Conservation (phyloP, 345 rosid genomes). For the Linum tenue region DNA sequence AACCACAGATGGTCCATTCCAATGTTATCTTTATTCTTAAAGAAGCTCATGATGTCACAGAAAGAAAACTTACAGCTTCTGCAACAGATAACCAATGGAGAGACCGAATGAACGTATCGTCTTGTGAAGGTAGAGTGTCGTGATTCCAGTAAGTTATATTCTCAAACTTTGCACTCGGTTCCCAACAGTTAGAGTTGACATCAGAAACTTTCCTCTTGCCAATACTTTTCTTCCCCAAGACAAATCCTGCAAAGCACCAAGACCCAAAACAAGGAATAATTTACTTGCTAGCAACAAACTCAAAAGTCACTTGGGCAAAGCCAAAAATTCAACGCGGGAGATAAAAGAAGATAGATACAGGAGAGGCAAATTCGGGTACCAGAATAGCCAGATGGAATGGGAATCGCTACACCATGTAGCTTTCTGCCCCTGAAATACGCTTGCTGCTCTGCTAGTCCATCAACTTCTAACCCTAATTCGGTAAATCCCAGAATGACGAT, state of each 20-base stretch:
- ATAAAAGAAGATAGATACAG: not conserved
- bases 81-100: slow-evolving; percentile 69
- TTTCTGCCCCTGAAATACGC: slow-evolving; percentile 85
- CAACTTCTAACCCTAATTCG: slow-evolving; percentile 43
- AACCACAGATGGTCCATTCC: not conserved
- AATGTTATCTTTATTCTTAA: no score
- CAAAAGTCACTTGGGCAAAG: not conserved
- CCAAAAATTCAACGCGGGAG: no score
- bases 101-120: slow-evolving; percentile 61
- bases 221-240: slow-evolving; percentile 49
- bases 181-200: slow-evolving; percentile 43
- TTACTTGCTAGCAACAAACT: not conserved
- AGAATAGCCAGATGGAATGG: slow-evolving; percentile 58
- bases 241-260: slow-evolving; percentile 45
- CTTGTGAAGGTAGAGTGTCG: slow-evolving; percentile 63
- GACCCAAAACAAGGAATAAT: not conserved
- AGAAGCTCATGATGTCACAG: not conserved
- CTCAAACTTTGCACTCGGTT: slow-evolving; percentile 60
- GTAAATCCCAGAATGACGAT: not conserved
- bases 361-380: slow-evolving; percentile 29
- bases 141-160: slow-evolving; percentile 83
- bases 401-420: slow-evolving; percentile 56
- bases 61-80: slow-evolving; percentile 46
- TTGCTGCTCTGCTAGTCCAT: slow-evolving; percentile 57
- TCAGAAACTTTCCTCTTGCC: slow-evolving; percentile 46